Conservation (phyloP, 1,284 basidiomycete species). For the Mixia osmundae region DNA sequence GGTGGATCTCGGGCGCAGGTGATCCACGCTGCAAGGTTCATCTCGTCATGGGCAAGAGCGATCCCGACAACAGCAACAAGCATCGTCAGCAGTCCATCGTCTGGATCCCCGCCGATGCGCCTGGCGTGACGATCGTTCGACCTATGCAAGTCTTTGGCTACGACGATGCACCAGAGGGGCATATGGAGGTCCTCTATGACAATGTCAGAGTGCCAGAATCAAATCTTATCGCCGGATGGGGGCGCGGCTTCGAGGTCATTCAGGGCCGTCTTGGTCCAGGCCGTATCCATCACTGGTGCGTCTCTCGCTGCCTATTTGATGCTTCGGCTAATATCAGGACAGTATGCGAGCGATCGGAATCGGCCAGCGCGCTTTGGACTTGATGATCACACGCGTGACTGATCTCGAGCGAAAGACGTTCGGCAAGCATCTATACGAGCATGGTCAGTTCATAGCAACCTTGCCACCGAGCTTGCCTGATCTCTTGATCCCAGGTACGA, state of each 20-base stretch:
- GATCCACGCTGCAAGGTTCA: slow-evolving; percentile 76
- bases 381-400: slow-evolving; percentile 76
- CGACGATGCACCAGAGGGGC: slow-evolving; percentile 31
- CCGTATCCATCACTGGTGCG: slow-evolving; percentile 69
- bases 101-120: slow-evolving; percentile 63
- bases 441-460: slow-evolving; percentile 38
- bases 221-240: slow-evolving; percentile 78
- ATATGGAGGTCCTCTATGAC: slow-evolving; percentile 84
- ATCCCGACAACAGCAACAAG: slow-evolving; percentile 41
- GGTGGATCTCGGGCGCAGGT: slow-evolving; percentile 96
- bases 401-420: slow-evolving; percentile 79
- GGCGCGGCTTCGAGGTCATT: slow-evolving; percentile 50
- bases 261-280: slow-evolving; percentile 93
- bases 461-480: not conserved
- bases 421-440: slow-evolving; percentile 70
- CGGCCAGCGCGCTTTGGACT: slow-evolving; percentile 61
- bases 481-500: slow-evolving; percentile 35
- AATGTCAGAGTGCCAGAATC: slow-evolving; percentile 66
- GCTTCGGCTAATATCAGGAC: not conserved
- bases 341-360: slow-evolving; percentile 80
- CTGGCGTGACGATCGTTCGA: slow-evolving; percentile 69
- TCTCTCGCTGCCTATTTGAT: not conserved
- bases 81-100: slow-evolving; percentile 79
- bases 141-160: slow-evolving; percentile 46
- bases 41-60: slow-evolving; percentile 70